Base-by-base conservation (phyloP, 148 eudicot species). In the Cornus controversa region DNA sequence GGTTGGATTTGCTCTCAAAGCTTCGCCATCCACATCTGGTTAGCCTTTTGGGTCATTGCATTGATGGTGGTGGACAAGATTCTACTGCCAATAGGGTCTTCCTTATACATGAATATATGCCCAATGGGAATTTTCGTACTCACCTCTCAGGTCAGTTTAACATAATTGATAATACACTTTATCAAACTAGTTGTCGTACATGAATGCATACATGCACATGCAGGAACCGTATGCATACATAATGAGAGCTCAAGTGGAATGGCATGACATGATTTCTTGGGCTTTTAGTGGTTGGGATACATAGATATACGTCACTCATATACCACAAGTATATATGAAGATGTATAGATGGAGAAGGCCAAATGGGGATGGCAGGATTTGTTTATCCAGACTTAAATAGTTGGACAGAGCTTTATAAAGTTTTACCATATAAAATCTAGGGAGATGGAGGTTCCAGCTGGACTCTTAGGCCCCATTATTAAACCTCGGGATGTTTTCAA, bases 11-110 rank as follows among this genome's bases (percentile, higher is more conserved):
- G 79, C 88, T 91, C 37, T 85, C 94, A 60, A 91, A 87, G 87
- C 91, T 91, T 80, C 88, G 81, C 22, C 94, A 91, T 79, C 92
- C 92, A 15, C 86, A 91, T 80, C 78, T 91, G 68, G 91, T 84
- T 58, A 80, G 78, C 28, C 84, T 91, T 73, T 75, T 91, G 75
- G 94, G 94, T 34, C 85, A 89, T 71, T 91, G 91, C 79, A 84
- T 91, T 66, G 88, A 91, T 62, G 88, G 67, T 31, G 86, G 77
- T 18, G 83, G 69, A 58, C 87, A 77, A 64, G 87, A 89, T 78
- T 77, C 84, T 67, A 64, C 81, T 62, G 78, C 82, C 54, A 70
- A 69, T 73, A 91, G 83, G 82, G 78, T 91, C 66, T 89, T 89
- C 68, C 94, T 91, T 60, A 79, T 91, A 24, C 82, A 91, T 53